A percentile compares a stretch with the other conserved stretches of the same genome.
Conservation (phyloP, 768 basidiomycete genomes). For the Suillus alpinus region DNA sequence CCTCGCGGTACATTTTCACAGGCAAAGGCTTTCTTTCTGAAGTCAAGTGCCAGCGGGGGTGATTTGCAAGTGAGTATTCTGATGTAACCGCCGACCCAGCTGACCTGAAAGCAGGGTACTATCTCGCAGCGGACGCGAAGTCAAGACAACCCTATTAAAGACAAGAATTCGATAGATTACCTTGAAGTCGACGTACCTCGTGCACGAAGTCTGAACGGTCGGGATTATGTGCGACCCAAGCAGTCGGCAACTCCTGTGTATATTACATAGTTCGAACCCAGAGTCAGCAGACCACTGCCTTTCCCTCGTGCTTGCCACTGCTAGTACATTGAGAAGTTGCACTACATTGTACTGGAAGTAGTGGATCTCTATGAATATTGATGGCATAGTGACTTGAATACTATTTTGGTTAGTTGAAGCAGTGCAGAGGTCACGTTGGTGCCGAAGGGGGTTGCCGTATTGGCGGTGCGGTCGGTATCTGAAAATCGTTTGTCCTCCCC, state of each 20-base stretch:
- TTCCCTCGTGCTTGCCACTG: background rate
- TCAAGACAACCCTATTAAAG: background rate
- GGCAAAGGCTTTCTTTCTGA: conserved; percentile 4
- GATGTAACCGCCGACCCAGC: background rate
- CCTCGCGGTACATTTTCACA: conserved; percentile 6
- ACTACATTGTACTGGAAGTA: background rate
- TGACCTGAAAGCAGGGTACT: background rate
- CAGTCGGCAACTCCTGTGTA: background rate
- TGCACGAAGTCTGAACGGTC: background rate
- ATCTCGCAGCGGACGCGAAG: conserved; percentile 1
- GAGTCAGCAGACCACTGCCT: background rate
- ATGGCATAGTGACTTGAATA: background rate
- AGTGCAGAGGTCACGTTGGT: background rate
- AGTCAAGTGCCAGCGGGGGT: background rate
- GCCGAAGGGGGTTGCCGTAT: conserved; percentile 7
- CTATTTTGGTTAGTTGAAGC: background rate
- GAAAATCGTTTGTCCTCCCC: conserved; percentile 20
- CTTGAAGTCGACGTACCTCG: conserved; percentile 4
- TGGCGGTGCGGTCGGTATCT: conserved; percentile 25
- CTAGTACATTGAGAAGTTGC: background rate
- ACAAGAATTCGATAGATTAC: background rate
- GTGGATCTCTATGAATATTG: background rate
- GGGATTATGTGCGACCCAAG: background rate
- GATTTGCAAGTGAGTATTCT: background rate
- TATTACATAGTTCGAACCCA: background rate